Evolutionary conservation across 208 protist species (phyloP).

Genomic region (Acanthamoeba lenticulata): DNA sequence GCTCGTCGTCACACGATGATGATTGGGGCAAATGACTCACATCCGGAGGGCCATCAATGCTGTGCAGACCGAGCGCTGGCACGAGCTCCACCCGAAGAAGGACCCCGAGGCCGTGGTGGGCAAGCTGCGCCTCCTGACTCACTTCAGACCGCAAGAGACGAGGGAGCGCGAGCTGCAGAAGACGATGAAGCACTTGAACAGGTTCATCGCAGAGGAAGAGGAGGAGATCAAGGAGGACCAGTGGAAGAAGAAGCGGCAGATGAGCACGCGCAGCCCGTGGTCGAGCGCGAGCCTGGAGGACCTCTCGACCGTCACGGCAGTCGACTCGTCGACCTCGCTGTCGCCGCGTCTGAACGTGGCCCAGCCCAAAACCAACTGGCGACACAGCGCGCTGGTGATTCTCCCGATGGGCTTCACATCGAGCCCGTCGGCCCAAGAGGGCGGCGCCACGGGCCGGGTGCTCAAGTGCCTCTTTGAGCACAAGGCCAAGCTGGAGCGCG

Average conservation of each 20-base stretch:
- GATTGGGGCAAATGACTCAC: no score
- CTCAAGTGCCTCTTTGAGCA: background rate
- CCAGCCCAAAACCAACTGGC: background rate
- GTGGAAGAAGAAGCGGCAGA: background rate
- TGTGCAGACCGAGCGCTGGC: background rate
- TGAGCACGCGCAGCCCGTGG: background rate
- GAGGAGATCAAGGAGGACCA: slow-evolving; percentile 14
- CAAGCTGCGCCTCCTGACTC: background rate
- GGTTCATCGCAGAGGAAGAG: background rate
- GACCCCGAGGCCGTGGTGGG: background rate
- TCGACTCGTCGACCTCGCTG: background rate
- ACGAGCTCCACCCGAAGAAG: background rate
- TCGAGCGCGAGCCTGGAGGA: background rate
- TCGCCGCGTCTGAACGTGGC: background rate
- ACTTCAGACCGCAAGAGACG: background rate
- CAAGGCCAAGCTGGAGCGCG: background rate
- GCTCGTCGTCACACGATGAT: background rate
- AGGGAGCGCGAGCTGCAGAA: background rate
- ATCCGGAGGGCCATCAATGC: no score
- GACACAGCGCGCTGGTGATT: background rate
- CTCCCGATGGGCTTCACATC: background rate
- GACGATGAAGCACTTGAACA: background rate
- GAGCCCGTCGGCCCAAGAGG: background rate
- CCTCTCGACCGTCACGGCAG: no score
- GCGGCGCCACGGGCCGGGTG: background rate